Evolutionary conservation across 805 yeast species (phyloP).

Genomic region (Ogataea haglerorum): DNA sequence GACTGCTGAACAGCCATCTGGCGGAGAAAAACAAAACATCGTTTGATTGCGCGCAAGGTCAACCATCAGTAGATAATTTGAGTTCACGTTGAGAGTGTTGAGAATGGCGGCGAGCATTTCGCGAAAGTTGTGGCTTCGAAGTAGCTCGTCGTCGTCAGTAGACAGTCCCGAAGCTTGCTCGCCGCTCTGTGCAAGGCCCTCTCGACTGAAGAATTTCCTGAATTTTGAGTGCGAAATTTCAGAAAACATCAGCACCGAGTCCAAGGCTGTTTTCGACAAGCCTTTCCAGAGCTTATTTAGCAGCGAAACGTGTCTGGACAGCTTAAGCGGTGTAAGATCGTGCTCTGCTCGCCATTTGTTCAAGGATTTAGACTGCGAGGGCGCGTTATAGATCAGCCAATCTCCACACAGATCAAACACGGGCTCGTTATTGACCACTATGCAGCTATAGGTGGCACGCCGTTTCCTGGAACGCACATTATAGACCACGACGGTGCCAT

Average conservation of each 20-base stretch:
- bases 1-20: conserved; percentile 58
- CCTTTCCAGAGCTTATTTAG: conserved; percentile 46
- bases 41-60: conserved; percentile 43
- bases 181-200: neutral
- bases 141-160: conserved; percentile 14
- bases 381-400: conserved; percentile 48
- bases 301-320: conserved; percentile 46
- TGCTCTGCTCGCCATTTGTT: conserved; percentile 11
- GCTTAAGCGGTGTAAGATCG: conserved; percentile 41
- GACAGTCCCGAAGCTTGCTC: conserved; percentile 3
- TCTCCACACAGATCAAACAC: conserved; percentile 48
- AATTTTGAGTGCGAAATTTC: conserved; percentile 47
- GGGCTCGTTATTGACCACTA: conserved; percentile 34
- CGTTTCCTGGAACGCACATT: neutral
- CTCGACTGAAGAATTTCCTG: conserved; percentile 34
- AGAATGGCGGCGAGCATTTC: conserved; percentile 28
- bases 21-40: conserved; percentile 48
- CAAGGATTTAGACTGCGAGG: conserved; percentile 35
- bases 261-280: conserved; percentile 51
- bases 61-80: conserved; percentile 41
- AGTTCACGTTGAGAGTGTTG: conserved; percentile 28
- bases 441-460: conserved; percentile 9
- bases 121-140: conserved; percentile 21
- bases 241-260: conserved; percentile 35
- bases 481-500: conserved; percentile 18